Conservation (phyloP, 1,139 yeast genomes). For the Kurtzmaniella quercitrusa region DNA sequence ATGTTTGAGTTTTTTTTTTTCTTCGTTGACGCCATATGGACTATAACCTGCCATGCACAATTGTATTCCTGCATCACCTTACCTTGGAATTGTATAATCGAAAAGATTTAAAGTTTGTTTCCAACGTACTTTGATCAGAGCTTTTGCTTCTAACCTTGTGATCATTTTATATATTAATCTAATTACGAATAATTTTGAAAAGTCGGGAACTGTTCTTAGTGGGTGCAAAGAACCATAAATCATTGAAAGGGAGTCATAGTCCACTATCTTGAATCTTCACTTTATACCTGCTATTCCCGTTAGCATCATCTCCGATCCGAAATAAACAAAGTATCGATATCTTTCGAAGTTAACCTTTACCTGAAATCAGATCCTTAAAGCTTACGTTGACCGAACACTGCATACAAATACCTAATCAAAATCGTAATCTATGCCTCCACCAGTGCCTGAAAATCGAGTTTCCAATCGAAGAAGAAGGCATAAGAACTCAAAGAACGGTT, state of each 20-base stretch:
- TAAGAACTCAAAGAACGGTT: slow-evolving; percentile 33
- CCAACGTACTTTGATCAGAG: background rate
- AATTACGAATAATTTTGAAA: background rate
- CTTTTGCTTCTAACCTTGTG: background rate
- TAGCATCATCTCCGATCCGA: too few species aligned
- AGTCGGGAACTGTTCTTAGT: background rate
- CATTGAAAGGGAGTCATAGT: too few species aligned
- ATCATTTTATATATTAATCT: background rate
- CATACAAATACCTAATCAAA: background rate
- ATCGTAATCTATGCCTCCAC: background rate
- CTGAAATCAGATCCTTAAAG: background rate
- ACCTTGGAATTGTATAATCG: background rate
- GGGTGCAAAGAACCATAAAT: too few species aligned
- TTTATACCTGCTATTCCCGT: too few species aligned
- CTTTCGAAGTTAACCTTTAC: too few species aligned
- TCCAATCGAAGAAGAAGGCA: slow-evolving; percentile 21
- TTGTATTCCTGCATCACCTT: background rate
- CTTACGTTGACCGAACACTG: background rate
- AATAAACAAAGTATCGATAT: too few species aligned
- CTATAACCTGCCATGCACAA: background rate
- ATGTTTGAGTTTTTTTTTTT: background rate
- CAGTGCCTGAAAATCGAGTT: background rate
- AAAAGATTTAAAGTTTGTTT: background rate
- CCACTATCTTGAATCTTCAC: too few species aligned
- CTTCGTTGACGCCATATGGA: background rate